Percentiles rank a stretch among this genome's conserved stretches.
Evolutionary conservation across 1,284 basidiomycete species (phyloP).

Genomic region (Pascua sp.): DNA sequence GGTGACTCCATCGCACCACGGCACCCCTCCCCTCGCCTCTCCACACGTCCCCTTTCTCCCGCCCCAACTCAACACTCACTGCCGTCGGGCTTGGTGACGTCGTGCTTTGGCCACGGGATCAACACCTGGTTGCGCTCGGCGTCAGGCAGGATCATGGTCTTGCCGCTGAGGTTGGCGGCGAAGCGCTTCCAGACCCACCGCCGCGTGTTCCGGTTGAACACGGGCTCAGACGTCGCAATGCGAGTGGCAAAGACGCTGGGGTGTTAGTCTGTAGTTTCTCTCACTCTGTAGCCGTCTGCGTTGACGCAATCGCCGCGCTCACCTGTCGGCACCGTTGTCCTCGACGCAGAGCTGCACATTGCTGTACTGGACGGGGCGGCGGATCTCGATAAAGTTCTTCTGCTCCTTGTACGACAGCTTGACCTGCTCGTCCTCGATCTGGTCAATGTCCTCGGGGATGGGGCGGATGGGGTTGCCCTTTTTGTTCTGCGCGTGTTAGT

Average conservation of each 20-base stretch:
- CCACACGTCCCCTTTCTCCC: no score
- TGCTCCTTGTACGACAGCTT: conserved; percentile 18
- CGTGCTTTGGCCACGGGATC: conserved; percentile 32
- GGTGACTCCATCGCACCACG: no score
- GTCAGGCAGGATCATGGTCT: conserved; percentile 10
- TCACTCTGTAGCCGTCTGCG: neutral
- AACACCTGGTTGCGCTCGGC: conserved; percentile 19
- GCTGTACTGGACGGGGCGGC: conserved; percentile 43
- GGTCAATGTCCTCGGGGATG: conserved; percentile 29
- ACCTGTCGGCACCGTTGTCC: conserved; percentile 13
- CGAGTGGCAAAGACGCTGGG: conserved; percentile 41
- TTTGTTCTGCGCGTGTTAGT: conserved; percentile 27
- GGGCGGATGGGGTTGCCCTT: conserved; percentile 30
- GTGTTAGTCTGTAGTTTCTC: neutral
- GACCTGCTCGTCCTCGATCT: conserved; percentile 16
- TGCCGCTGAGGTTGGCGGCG: conserved; percentile 31
- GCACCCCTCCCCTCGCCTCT: no score
- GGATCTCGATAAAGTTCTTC: conserved; percentile 25
- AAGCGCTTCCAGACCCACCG: conserved; percentile 32
- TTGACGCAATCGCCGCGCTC: no score
- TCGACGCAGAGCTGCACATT: conserved; percentile 46
- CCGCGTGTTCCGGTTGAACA: conserved; percentile 26
- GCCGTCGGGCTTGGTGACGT: conserved; percentile 5
- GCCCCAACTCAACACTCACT: neutral
- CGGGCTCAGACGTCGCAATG: conserved; percentile 30